Base-by-base conservation (phyloP, 768 basidiomycete genomes). In the Tephrocybe rancida region DNA sequence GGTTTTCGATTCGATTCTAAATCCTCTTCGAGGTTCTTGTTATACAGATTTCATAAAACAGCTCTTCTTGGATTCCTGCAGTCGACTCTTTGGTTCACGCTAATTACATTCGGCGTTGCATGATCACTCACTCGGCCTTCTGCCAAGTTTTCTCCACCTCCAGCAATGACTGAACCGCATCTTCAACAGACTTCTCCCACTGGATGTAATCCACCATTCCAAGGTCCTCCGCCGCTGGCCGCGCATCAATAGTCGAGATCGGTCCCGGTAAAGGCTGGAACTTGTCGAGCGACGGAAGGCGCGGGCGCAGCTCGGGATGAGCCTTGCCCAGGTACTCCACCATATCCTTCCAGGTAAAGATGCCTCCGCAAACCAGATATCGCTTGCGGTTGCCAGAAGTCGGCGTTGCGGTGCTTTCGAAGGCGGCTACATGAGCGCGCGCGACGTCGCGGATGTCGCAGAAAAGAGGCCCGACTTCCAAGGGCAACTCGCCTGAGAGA, bases 371-470 rank as follows among this genome's bases (percentile, higher is more conserved):
- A 30, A 55, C 21, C 18, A 55, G 35, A n/a, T 50, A 55, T 37
- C 48, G 24, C 29, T 48, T 50, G 14, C 64, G 64, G 16, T 60
- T 54, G 13, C 38, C 32, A 38, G 32, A 26, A 7, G 26, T 3
- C 6, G 19, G 37, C 11, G 37, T 26, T 9, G 34, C n/a, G 11
- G 9, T 26, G 1, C n/a, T n/a, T 25, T 29, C 19, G 3, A 56
- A 29, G 19, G 55, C 50, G 7, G 55, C 22, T 4, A 56, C 44
- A 29, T 56, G 55, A 18, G 55, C 55, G 3, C 46, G 44, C 18
- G 55, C 55, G 18, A 56, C 55, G 22, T 56, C 55, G 21, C 55
- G 44, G 24, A 56, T 50, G 39, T 56, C 55, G 26, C 55, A 56
- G 39, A 50, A 56, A 9, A 22, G 44, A 5, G 55, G 55, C 4